These are phyloP conservation scores for Strigomonas galati DNA, from an alignment of 208 protist species.

Conservation along the genomic window DNA sequence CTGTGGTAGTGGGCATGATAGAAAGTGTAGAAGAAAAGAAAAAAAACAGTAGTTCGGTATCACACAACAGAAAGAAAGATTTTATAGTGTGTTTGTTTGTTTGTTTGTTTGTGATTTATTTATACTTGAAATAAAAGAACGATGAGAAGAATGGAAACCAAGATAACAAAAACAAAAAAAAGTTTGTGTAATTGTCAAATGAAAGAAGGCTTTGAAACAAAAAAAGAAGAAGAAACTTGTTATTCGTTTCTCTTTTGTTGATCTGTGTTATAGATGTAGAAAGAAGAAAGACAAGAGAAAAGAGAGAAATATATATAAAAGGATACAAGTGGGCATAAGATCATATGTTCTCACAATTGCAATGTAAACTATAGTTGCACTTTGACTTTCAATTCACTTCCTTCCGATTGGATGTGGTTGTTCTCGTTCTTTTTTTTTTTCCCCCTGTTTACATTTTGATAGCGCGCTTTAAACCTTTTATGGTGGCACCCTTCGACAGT, in stretches of 20 bases:
- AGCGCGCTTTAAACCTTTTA: no score
- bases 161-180: constrained; percentile 6
- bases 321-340: neutral
- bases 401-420: neutral
- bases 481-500: neutral
- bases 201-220: neutral
- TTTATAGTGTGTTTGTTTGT: neutral
- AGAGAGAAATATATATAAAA: neutral
- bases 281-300: constrained; percentile 1
- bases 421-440: constrained; percentile 10
- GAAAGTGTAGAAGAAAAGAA: constrained; percentile 1
- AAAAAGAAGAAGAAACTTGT: constrained; percentile 1
- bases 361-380: neutral
- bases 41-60: neutral
- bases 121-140: neutral
- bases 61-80: constrained; percentile 9
- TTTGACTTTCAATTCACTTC: constrained; percentile 2
- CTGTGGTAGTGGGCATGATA: neutral
- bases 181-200: neutral
- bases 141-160: neutral
- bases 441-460: neutral
- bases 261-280: neutral
- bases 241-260: constrained; percentile 4
- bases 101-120: constrained; percentile 1
- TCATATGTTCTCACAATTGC: neutral